phyloP scores from a whole-genome alignment of 2,329 filamentous ascomycete genomes.

The Gnomoniopsis smithogilvyi region DNA sequence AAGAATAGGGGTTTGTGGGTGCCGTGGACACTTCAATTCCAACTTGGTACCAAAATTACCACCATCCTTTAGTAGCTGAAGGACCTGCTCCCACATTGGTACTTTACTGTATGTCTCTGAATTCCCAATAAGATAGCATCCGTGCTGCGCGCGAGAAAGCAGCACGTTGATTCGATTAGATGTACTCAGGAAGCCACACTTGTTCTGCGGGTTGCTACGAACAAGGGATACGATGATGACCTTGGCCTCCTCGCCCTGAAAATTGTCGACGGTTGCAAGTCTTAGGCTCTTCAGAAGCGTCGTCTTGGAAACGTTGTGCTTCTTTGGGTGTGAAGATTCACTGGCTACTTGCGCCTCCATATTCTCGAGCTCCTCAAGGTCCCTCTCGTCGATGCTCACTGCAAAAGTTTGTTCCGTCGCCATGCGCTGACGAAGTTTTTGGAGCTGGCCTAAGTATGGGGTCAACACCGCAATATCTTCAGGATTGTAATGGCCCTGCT shows the following conservation, averaged over 20 bases:
- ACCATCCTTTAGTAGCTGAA: constrained; percentile 44
- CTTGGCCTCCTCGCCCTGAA: constrained; percentile 74
- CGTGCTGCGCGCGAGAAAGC: constrained; percentile 63
- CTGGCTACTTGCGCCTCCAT: constrained; percentile 31
- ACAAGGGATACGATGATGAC: constrained; percentile 69
- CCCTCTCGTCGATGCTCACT: constrained; percentile 62
- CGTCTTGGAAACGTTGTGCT: constrained; percentile 29
- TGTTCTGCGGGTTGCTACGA: constrained; percentile 58
- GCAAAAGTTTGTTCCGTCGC: constrained; percentile 42
- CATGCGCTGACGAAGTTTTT: constrained; percentile 46
- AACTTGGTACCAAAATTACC: constrained; percentile 48
- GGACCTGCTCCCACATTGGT: constrained; percentile 61
- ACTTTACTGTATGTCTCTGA: constrained; percentile 52
- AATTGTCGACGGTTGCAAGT: constrained; percentile 70
- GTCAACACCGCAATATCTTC: constrained; percentile 70
- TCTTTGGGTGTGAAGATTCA: neutral
- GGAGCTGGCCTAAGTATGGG: constrained; percentile 58
- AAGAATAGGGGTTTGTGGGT: constrained; percentile 47
- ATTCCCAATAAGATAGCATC: constrained; percentile 71
- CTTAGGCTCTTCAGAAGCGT: constrained; percentile 47
- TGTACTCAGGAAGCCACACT: constrained; percentile 63
- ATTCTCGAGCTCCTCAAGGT: constrained; percentile 50
- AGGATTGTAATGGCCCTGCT: constrained; percentile 57
- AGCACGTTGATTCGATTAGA: constrained; percentile 69
- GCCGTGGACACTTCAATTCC: constrained; percentile 58